These are phyloP conservation scores for Conticribra weissflogii DNA, from an alignment of 108 stramenopile species.

Conservation along the genomic window DNA sequence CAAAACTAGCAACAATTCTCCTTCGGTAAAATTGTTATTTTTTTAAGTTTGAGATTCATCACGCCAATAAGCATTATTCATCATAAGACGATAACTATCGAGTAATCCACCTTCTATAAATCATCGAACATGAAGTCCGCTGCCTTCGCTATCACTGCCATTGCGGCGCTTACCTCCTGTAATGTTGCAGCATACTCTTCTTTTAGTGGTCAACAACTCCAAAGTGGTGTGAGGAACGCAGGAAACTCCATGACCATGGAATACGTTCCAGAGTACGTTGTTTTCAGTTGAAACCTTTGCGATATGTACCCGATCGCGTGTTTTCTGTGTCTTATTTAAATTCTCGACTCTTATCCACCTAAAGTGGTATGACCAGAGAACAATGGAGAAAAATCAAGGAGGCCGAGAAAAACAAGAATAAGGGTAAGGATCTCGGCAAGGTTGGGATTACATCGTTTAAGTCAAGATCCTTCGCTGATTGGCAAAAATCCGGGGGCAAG, in stretches of 20 bases:
- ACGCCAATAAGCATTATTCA: too few relatives aligned
- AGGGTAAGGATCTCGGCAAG: constrained; percentile 83
- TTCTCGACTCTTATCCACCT: too few relatives aligned
- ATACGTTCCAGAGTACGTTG: constrained; percentile 72
- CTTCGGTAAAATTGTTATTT: too few relatives aligned
- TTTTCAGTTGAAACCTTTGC: too few relatives aligned
- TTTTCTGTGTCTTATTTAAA: too few relatives aligned
- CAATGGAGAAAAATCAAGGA: constrained; percentile 86
- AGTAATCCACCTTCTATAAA: too few relatives aligned
- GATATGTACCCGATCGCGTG: too few relatives aligned
- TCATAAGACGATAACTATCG: too few relatives aligned
- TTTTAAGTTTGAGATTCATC: too few relatives aligned
- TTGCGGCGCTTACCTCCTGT: constrained; percentile 24
- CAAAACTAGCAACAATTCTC: too few relatives aligned
- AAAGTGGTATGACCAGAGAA: constrained; percentile 80
- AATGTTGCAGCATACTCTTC: constrained; percentile 57
- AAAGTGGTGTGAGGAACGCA: constrained; percentile 25
- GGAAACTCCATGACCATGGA: constrained; percentile 60
- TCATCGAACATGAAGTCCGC: constrained; percentile 47
- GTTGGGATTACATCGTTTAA: constrained; percentile 87
- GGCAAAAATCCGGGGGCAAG: constrained; percentile 88
- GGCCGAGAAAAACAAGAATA: constrained; percentile 65
- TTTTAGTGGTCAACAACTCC: constrained; percentile 57
- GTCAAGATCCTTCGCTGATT: constrained; percentile 78
- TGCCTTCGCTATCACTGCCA: constrained; percentile 22